Percentiles rank a stretch among this genome's conserved stretches.
Conservation (phyloP, 768 basidiomycete genomes). For the Rhodosporidiobolus odoratus region DNA sequence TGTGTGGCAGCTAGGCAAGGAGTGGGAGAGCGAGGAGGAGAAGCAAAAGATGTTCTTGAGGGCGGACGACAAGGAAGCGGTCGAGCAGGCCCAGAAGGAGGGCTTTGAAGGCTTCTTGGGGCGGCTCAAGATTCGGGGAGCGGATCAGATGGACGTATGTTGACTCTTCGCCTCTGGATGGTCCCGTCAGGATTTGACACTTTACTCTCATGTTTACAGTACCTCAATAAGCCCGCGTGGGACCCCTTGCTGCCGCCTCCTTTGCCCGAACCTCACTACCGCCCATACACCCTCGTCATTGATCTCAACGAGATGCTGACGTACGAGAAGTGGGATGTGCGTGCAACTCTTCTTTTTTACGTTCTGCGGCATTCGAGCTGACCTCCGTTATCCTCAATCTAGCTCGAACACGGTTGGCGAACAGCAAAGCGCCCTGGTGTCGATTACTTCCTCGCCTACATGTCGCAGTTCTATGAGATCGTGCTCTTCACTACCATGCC, state of each 20-base stretch:
- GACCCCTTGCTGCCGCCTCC: slow-evolving; percentile 83
- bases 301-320: slow-evolving; percentile 88
- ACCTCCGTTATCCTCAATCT: neutral
- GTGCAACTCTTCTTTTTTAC: slow-evolving; percentile 47
- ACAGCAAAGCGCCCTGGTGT: slow-evolving; percentile 96
- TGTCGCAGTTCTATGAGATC: slow-evolving; percentile 96
- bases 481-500: slow-evolving; percentile 91
- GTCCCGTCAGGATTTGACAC: slow-evolving; percentile 40
- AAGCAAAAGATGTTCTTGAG: slow-evolving; percentile 53
- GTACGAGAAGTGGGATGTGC: slow-evolving; percentile 89
- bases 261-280: slow-evolving; percentile 70
- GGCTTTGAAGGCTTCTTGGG: slow-evolving; percentile 51
- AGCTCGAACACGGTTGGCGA: slow-evolving; percentile 92
- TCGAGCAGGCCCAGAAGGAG: slow-evolving; percentile 28
- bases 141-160: slow-evolving; percentile 36
- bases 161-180: neutral
- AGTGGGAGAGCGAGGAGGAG: slow-evolving; percentile 71
- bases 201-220: slow-evolving; percentile 51
- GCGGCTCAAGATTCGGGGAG: slow-evolving; percentile 38
- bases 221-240: slow-evolving; percentile 91
- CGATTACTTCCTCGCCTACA: slow-evolving; percentile 95
- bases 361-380: no score
- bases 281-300: slow-evolving; percentile 85
- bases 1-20: slow-evolving; percentile 64
- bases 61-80: slow-evolving; percentile 32